A percentile compares a stretch with the other conserved stretches of the same genome.
Evolutionary conservation across 2,329 filamentous ascomycete genomes (phyloP).

Genomic region (Fusarium musae): DNA sequence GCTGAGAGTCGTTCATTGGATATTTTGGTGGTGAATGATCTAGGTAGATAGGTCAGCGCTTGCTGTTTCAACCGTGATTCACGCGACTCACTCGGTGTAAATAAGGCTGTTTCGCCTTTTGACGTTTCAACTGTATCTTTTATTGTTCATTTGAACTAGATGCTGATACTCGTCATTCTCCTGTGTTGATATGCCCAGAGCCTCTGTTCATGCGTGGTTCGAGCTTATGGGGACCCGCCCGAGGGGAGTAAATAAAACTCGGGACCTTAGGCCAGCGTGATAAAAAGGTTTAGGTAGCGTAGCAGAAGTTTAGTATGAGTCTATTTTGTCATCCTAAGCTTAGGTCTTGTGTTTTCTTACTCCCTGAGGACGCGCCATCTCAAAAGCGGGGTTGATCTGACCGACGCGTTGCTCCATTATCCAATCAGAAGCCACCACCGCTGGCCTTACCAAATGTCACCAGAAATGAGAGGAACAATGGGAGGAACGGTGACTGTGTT

Average conservation of each 20-base stretch:
- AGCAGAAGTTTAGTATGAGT: too few relatives aligned
- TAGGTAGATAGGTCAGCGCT: background rate
- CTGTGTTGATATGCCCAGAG: background rate
- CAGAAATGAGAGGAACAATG: background rate
- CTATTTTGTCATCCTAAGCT: too few relatives aligned
- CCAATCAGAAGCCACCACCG: background rate
- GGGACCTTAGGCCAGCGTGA: too few relatives aligned
- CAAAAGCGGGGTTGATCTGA: background rate
- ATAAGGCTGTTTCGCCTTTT: rapidly evolving
- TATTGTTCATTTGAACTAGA: rapidly evolving
- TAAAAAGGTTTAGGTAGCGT: too few relatives aligned
- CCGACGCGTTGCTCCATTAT: rapidly evolving
- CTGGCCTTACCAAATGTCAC: background rate
- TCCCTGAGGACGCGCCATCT: too few relatives aligned
- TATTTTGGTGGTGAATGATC: background rate
- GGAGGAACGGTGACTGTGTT: background rate
- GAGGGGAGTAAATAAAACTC: too few relatives aligned
- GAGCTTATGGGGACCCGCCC: background rate
- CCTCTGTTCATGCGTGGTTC: background rate
- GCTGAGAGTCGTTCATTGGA: background rate
- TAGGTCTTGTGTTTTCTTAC: too few relatives aligned
- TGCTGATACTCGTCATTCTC: rapidly evolving
- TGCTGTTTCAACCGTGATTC: background rate
- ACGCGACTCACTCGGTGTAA: background rate
- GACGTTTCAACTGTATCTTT: rapidly evolving